Evolutionary conservation across 2,329 filamentous ascomycete species (phyloP), one percentile per base, ranked within the genome.

Genomic region (Venturia nashicola): DNA sequence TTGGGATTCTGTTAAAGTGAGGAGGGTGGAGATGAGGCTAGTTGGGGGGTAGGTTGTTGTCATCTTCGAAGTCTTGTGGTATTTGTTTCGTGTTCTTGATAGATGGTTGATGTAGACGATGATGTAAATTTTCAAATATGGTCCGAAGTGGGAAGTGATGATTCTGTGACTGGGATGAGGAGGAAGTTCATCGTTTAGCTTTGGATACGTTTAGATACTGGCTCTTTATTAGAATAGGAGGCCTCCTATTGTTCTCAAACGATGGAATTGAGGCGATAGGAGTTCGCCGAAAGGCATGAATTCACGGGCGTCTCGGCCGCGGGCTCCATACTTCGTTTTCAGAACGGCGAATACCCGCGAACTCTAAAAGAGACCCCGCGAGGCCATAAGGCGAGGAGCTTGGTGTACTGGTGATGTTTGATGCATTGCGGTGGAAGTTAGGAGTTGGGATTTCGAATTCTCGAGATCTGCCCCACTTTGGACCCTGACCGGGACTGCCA

Each of bases 1-100:
- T 46, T 73, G 68, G 2, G 74, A 54, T 68, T 83, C 80, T 42
- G 69, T 66, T 2, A 57, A 67, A 18, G 61, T 39, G 2, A 69
- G 63, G 20, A 69, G 62, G 18, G 48, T 23, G 32, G 42, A 57
- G 16, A 65, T 46, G 23, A 63, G 36, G 34, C 27, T n/a, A n/a
- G 16, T 46, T 1, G 63, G 54, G 48, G 61, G 16, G 23, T 51
- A 43, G 2, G 43, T 18, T 9, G 3, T 2, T 51, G 44, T 11
- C 42, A 62, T 62, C 4, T 34, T 36, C 32, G 32, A 57, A n/a
- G 1, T 36, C 12, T n/a, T 51, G 20, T n/a, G 43, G 5, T 5
- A 27, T 5, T 16, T 20, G 48, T 18, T 34, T 32, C 11, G 27
- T 34, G 6, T 55, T 36, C 36, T 5, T 27, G 11, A 55, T 1